Percentiles rank a stretch among this genome's conserved stretches.
Conservation (phyloP, 352 stramenopile genomes). For the Phytophthora macrochlamydospora region DNA sequence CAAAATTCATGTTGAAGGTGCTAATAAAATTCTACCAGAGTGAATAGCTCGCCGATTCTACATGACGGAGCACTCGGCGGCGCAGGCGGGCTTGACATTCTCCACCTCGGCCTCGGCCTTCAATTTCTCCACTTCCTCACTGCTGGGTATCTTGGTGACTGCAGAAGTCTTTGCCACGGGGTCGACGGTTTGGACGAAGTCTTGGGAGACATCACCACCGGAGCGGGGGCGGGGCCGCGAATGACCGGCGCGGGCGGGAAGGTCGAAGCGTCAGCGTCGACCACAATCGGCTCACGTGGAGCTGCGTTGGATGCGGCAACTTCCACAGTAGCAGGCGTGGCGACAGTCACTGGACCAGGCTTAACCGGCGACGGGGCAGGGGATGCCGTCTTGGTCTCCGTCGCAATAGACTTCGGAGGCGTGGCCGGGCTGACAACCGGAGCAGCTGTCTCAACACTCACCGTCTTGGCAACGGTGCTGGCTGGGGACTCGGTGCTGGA, state of each 20-base stretch:
- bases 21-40: too few species aligned
- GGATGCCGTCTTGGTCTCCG: not conserved
- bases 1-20: too few species aligned
- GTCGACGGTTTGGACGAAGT: constrained; percentile 13
- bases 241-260: constrained; percentile 26
- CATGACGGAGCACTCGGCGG: constrained; percentile 62
- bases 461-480: not conserved
- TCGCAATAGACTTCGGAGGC: constrained; percentile 7
- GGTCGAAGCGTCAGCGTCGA: constrained; percentile 28
- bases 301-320: constrained; percentile 1
- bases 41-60: constrained; percentile 6
- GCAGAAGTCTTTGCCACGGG: constrained; percentile 7
- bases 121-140: constrained; percentile 34
- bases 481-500: constrained; percentile 8
- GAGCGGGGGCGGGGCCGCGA: constrained; percentile 23
- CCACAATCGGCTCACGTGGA: constrained; percentile 16
- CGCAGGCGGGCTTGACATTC: constrained; percentile 48
- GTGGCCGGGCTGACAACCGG: constrained; percentile 6
- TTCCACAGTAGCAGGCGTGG: too few species aligned
- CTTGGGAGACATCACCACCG: constrained; percentile 18
- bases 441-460: constrained; percentile 2
- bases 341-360: not conserved
- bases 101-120: constrained; percentile 39
- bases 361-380: constrained; percentile 17
- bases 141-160: constrained; percentile 24